Evolutionary conservation across 192 early-diverging fungal genomes (phyloP).

Genomic region (Coemansia sp.): DNA sequence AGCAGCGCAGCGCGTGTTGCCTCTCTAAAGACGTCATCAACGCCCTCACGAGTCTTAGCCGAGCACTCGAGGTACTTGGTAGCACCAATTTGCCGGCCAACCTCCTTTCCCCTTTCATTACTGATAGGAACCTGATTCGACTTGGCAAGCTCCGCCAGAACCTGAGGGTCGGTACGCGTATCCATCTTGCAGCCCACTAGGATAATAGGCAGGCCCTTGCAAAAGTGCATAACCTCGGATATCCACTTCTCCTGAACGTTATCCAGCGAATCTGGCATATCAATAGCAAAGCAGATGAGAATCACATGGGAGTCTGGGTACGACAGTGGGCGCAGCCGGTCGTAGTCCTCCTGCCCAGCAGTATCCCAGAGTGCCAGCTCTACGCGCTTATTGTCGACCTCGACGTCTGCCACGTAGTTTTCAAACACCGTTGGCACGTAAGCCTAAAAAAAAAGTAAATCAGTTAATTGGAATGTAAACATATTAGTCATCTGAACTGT

Average conservation of each 20-base stretch:
- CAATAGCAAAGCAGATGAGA: slow-evolving; percentile 89
- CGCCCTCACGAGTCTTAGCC: slow-evolving; percentile 53
- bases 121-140: slow-evolving; percentile 45
- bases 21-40: slow-evolving; percentile 55
- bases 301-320: slow-evolving; percentile 93
- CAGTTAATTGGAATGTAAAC: neutral
- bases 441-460: slow-evolving; percentile 43
- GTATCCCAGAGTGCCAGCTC: slow-evolving; percentile 97
- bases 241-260: slow-evolving; percentile 66
- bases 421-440: slow-evolving; percentile 96
- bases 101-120: slow-evolving; percentile 60
- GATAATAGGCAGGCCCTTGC: slow-evolving; percentile 15
- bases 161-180: slow-evolving; percentile 30
- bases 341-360: slow-evolving; percentile 95
- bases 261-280: slow-evolving; percentile 78
- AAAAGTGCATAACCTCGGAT: slow-evolving; percentile 26
- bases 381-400: slow-evolving; percentile 83
- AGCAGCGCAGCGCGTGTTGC: slow-evolving; percentile 80
- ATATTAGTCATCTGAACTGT: neutral
- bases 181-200: slow-evolving; percentile 46
- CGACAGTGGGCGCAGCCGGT: slow-evolving; percentile 86
- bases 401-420: slow-evolving; percentile 90
- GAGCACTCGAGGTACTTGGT: slow-evolving; percentile 83
- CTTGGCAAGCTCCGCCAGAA: slow-evolving; percentile 29
- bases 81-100: slow-evolving; percentile 71